phyloP scores from a whole-genome alignment of 129 eudicot genomes.

The Heracleum sosnowskyi region DNA sequence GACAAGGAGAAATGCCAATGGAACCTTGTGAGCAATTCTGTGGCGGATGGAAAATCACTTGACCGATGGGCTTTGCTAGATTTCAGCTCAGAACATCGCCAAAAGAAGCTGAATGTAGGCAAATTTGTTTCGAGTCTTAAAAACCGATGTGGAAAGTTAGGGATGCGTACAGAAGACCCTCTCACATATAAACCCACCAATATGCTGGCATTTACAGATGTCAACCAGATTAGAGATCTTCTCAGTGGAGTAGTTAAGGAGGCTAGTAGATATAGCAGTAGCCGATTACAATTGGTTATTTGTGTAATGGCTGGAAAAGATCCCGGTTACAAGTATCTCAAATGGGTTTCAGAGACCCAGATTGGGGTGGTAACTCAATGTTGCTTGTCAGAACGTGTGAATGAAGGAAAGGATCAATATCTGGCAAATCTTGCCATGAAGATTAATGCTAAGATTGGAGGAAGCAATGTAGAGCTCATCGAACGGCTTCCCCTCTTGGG shows the following conservation, averaged over 20 bases:
- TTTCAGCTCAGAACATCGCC: constrained; percentile 26
- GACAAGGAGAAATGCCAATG: constrained; percentile 52
- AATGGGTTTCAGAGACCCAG: constrained; percentile 54
- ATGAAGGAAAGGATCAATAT: constrained; percentile 39
- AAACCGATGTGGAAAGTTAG: constrained; percentile 30
- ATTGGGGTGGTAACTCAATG: constrained; percentile 84
- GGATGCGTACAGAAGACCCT: constrained; percentile 42
- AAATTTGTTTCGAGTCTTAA: constrained; percentile 30
- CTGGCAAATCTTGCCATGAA: constrained; percentile 69
- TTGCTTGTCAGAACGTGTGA: constrained; percentile 32
- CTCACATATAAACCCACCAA: not conserved
- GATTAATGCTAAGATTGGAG: constrained; percentile 83
- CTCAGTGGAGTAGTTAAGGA: constrained; percentile 21
- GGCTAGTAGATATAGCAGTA: not conserved
- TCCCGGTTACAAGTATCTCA: constrained; percentile 51
- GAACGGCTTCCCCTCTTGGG: constrained; percentile 34
- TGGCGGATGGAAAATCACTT: constrained; percentile 35
- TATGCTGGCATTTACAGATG: constrained; percentile 21
- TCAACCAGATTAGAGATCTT: constrained; percentile 15
- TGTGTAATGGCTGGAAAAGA: constrained; percentile 50
- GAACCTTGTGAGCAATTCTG: constrained; percentile 49
- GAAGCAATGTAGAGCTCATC: constrained; percentile 52
- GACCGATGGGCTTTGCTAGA: constrained; percentile 76
- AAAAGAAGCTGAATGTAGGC: not conserved
- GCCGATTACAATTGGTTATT: constrained; percentile 35